A percentile compares a stretch with the other conserved stretches of the same genome.
phyloP scores from a whole-genome alignment of 2,329 filamentous ascomycete species.

The Diaporthe sp. region DNA sequence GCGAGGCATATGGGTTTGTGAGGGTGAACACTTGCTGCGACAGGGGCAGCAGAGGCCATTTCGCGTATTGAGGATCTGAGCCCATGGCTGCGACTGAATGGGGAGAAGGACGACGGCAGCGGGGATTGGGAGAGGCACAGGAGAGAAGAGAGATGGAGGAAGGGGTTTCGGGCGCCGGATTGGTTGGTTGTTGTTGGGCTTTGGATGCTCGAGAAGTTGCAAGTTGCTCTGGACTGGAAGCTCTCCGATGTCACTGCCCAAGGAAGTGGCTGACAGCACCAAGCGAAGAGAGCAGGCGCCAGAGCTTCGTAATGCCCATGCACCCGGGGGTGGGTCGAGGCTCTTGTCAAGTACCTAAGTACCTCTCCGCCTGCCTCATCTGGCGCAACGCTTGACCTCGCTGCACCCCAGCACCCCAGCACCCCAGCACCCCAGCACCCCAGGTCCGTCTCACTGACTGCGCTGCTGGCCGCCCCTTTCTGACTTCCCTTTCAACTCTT shows the following conservation, averaged over 20 bases:
- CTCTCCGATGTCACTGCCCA: slow-evolving; percentile 30
- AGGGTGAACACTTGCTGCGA: slow-evolving; percentile 89
- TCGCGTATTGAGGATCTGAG: slow-evolving; percentile 86
- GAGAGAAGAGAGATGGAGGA: background rate
- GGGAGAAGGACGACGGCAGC: background rate
- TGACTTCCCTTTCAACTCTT: background rate
- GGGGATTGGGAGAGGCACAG: background rate
- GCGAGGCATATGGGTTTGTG: slow-evolving; percentile 80
- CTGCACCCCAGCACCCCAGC: background rate
- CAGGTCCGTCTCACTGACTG: background rate
- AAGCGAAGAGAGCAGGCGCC: no score
- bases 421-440: no score
- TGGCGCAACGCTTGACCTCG: background rate
- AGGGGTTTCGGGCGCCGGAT: background rate
- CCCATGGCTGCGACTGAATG: slow-evolving; percentile 65
- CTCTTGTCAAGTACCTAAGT: background rate
- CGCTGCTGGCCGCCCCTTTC: slow-evolving; percentile 19
- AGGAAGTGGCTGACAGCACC: background rate
- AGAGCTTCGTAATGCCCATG: slow-evolving; percentile 31
- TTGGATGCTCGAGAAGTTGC: slow-evolving; percentile 25
- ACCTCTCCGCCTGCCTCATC: slow-evolving; percentile 27
- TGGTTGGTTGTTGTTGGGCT: background rate
- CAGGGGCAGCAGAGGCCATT: slow-evolving; percentile 84
- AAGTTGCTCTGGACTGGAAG: background rate
- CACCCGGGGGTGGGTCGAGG: slow-evolving; percentile 8